These are phyloP conservation scores for Tricladium varicosporioides DNA, from an alignment of 2,329 filamentous ascomycete genomes.

Conservation along the genomic window DNA sequence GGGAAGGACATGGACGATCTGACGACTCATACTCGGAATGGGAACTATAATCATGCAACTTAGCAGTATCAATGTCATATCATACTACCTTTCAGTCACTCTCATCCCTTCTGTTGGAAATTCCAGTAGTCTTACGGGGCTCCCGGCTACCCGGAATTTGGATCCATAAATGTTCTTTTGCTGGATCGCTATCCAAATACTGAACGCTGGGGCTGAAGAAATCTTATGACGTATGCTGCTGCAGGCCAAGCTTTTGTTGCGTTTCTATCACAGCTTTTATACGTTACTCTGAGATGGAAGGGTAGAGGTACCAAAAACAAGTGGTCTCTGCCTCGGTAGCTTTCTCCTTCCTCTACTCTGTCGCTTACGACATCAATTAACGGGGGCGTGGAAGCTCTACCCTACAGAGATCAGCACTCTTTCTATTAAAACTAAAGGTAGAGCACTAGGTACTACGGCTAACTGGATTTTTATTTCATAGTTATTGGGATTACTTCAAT, in stretches of 20 bases:
- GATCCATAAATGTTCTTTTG: conserved; percentile 62
- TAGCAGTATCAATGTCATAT: conserved; percentile 15
- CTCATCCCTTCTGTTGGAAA: conserved; percentile 61
- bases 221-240: conserved; percentile 74
- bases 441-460: conserved; percentile 32
- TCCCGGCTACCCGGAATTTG: conserved; percentile 30
- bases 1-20: neutral
- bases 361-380: conserved; percentile 8
- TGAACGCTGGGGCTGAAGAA: conserved; percentile 76
- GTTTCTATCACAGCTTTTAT: conserved; percentile 12
- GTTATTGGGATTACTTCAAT: conserved; percentile 52
- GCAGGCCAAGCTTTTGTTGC: conserved; percentile 41
- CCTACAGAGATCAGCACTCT: conserved; percentile 37
- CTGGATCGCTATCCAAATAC: conserved; percentile 77
- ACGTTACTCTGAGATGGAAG: conserved; percentile 5
- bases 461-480: conserved; percentile 37
- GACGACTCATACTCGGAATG: neutral
- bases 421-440: conserved; percentile 32
- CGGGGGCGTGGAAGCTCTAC: conserved; percentile 36
- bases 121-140: conserved; percentile 42
- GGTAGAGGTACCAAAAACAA: conserved; percentile 10
- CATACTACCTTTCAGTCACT: conserved; percentile 44
- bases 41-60: conserved; percentile 30
- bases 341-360: conserved; percentile 16
- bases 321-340: conserved; percentile 7